Percentiles rank a stretch among this genome's conserved stretches.
phyloP scores from a whole-genome alignment of 1,284 basidiomycete genomes.

The Chiua sp. region DNA sequence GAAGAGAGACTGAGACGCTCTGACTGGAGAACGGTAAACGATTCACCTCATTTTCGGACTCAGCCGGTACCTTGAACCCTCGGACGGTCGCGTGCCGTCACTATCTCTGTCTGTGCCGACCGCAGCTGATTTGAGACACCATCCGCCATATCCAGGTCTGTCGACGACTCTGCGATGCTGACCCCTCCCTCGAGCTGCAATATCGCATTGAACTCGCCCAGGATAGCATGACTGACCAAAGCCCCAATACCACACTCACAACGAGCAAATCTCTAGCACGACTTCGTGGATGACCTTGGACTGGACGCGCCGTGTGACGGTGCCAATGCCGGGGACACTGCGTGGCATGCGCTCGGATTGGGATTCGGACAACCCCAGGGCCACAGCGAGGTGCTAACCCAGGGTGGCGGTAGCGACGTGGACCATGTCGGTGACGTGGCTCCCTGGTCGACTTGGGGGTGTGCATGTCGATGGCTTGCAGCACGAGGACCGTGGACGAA shows the following conservation, averaged over 20 bases:
- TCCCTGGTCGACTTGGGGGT: conserved; percentile 37
- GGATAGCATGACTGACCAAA: conserved; percentile 49
- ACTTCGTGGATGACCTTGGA: conserved; percentile 50
- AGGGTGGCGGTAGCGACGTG: conserved; percentile 1
- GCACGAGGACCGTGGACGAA: conserved; percentile 20
- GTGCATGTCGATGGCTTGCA: no score
- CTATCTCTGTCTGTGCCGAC: not conserved
- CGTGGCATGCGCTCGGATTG: no score
- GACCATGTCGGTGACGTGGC: conserved; percentile 43
- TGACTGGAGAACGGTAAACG: conserved; percentile 8
- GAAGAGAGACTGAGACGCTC: conserved; percentile 12
- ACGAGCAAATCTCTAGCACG: conserved; percentile 44
- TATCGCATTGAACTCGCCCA: conserved; percentile 55
- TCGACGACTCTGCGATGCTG: conserved; percentile 39
- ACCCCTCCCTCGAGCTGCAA: conserved; percentile 45
- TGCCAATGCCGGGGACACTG: conserved; percentile 40
- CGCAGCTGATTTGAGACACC: not conserved
- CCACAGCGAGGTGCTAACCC: no score
- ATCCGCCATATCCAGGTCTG: conserved; percentile 44
- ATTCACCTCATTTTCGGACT: conserved; percentile 35
- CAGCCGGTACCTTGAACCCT: no score
- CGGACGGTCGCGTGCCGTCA: conserved; percentile 27
- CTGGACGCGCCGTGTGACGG: conserved; percentile 36
- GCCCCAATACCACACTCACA: conserved; percentile 9
- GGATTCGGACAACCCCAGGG: no score